Base-by-base conservation (phyloP, 2,329 filamentous ascomycete genomes). In the Scedosporium aurantiacum region DNA sequence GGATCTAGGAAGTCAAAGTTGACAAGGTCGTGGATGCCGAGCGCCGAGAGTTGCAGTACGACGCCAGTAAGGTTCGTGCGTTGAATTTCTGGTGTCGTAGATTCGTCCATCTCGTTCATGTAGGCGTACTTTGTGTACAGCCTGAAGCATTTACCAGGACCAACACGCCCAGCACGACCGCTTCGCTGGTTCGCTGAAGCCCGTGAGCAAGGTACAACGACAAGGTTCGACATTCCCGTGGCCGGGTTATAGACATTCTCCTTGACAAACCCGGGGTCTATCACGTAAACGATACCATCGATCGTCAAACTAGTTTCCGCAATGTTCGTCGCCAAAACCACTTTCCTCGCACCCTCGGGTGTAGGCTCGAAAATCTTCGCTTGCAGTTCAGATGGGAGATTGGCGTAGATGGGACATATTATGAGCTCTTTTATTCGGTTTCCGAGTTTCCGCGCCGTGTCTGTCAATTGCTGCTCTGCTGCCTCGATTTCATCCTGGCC, bases 1-100 rank as follows among this genome's bases (percentile, higher is more conserved):
- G 92, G 88, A 67, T 97, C 93, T 85, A 97, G 91, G 68, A 96
- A 97, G 70, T 97, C 92, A 69, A 99, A 99, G 63, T 93, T 87
- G 5, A 99, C 82, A 0, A 99, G 79, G 68, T 97, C 89, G 70
- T 96, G 91, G 71, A 99, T 95, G 8, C 92, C 92, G 0, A 97
- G 79, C 0, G 89, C 90, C 70, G 96, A 97, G 7, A 99, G 78
- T 64, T 92, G 84, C 25, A 99, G 76, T 1, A 97, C 90, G 0
- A 95, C 87, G 21, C 86, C 82, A 67, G 89, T 93, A 10, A 99
- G 80, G 65, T 96, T 96, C 0, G 90, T 93, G 18, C 94, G 83
- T 70, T 96, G 89, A 50, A 99, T 96, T 71, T 97, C 94, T 0
- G 94, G 94, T 0, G 89, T 93, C 0, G 92, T 95, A 63, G 87